Conservation (phyloP, 352 stramenopile genomes). For the Phytophthora megakarya region DNA sequence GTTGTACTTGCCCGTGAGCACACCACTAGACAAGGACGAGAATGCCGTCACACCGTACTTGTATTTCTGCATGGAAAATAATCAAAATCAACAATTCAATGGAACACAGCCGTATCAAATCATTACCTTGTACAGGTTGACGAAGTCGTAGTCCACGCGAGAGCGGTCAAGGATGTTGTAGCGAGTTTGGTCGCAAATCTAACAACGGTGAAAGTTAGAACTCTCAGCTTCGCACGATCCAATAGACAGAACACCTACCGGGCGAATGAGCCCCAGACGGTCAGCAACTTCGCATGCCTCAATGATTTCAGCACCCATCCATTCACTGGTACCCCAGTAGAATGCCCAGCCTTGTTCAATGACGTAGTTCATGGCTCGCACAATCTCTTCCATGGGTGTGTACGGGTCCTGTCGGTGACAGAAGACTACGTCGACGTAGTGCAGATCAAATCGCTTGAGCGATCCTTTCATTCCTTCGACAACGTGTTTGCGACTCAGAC, state of each 20-base stretch:
- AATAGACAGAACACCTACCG: slow-evolving; percentile 31
- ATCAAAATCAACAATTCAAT: not conserved
- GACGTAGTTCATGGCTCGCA: slow-evolving; percentile 74
- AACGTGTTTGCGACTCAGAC: slow-evolving; percentile 55
- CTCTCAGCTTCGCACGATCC: not conserved
- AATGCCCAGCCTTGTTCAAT: slow-evolving; percentile 67
- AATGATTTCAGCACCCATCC: slow-evolving; percentile 61
- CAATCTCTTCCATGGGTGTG: slow-evolving; percentile 69
- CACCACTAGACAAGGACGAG: slow-evolving; percentile 53
- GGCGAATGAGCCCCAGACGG: slow-evolving; percentile 49
- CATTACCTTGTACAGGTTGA: slow-evolving; percentile 47
- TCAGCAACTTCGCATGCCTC: slow-evolving; percentile 49
- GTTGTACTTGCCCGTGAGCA: slow-evolving; percentile 80
- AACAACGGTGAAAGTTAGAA: not conserved
- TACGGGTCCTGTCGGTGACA: slow-evolving; percentile 65
- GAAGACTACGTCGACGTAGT: slow-evolving; percentile 74
- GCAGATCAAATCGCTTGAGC: slow-evolving; percentile 52
- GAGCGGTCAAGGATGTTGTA: slow-evolving; percentile 79
- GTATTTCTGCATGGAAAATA: slow-evolving; percentile 48
- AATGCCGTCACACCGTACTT: slow-evolving; percentile 72
- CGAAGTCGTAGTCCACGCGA: slow-evolving; percentile 70
- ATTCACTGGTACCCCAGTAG: slow-evolving; percentile 80
- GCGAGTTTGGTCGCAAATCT: slow-evolving; percentile 63
- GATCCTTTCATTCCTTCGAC: slow-evolving; percentile 55
- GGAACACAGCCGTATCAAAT: slow-evolving; percentile 15